Percentiles rank a stretch among this genome's conserved stretches.
Evolutionary conservation across 2,329 filamentous ascomycete species (phyloP).

Genomic region (Xylaria sp.): DNA sequence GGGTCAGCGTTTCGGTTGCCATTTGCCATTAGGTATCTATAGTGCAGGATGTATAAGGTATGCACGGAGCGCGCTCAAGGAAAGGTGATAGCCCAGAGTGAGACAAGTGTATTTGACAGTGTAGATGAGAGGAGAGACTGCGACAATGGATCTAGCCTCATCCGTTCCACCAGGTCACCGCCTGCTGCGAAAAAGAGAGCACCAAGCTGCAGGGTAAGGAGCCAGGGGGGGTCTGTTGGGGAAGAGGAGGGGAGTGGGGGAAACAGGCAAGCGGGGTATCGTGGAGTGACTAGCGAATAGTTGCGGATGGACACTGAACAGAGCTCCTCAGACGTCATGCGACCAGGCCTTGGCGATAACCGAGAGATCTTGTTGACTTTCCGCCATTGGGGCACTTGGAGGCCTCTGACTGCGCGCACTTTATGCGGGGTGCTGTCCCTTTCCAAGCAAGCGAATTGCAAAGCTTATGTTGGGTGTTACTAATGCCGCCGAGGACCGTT

Average conservation of each 20-base stretch:
- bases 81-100: conserved; percentile 28
- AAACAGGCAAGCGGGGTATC: conserved; percentile 36
- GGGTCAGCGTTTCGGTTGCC: conserved; percentile 51
- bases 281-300: conserved; percentile 38
- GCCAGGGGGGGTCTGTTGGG: conserved; percentile 16
- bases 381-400: conserved; percentile 18
- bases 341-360: conserved; percentile 36
- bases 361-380: conserved; percentile 29
- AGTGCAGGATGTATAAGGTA: conserved; percentile 1
- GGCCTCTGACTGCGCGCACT: conserved; percentile 26
- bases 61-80: conserved; percentile 20
- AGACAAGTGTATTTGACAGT: conserved; percentile 7
- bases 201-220: conserved; percentile 5
- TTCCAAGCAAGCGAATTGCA: conserved; percentile 28
- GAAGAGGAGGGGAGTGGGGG: conserved; percentile 26
- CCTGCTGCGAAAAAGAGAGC: conserved; percentile 18
- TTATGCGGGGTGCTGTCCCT: conserved; percentile 9
- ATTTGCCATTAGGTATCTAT: conserved; percentile 49
- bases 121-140: conserved; percentile 19
- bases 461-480: conserved; percentile 17
- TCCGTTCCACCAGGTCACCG: conserved; percentile 22
- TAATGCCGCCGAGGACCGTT: conserved; percentile 18
- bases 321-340: conserved; percentile 37
- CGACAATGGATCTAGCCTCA: conserved; percentile 24
- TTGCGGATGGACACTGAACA: conserved; percentile 26